Base-by-base conservation (phyloP, 345 rosid species). In the Lepidium africanum region DNA sequence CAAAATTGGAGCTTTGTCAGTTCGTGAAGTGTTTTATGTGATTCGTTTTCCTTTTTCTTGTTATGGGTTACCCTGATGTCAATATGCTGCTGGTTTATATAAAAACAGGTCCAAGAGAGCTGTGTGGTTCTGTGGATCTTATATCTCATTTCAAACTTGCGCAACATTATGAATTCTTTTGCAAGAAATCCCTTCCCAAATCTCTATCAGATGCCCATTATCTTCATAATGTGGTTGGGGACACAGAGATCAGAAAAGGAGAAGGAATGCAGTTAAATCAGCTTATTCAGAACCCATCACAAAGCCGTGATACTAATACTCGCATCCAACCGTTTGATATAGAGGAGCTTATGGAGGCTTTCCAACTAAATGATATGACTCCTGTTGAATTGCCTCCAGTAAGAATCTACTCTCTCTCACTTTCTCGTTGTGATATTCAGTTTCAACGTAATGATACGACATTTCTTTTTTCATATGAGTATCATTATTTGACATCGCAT, bases 251-350 rank as follows among this genome's bases (percentile, higher is more conserved):
- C 60, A 84, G 92, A 63, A 89, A 89, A 84, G 96, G 96, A 63
- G 96, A 87, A 41, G 96, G 95, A 51, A 89, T 92, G 98, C 92
- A 87, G 73, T 60, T 92, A 75, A 86, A 81, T 79, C 96, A 87
- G 77, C 91, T 89, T 75, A 63, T 82, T 69, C 85, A 84, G 65
- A 82, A 59, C 70, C 36, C 72, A 27, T 70, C 81, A 35, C 57
- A 74, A 57, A 67, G 78, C 62, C 78, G 83, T 71, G 90, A 81
- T 51, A 52, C 77, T 16, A 79, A 67, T 72, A 66, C 76, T 15
- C 80, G 74, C 13, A 87, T 89, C 67, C 85, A 71, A 56, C 89
- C 92, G 51, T 92, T 92, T 72, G 95, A 87, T 64, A 77, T 92
- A 30, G 89, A 84, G 48, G 76, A 76, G 49, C 98, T 89, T 52